A percentile compares a stretch with the other conserved stretches of the same genome.
Conservation (phyloP, 1,139 yeast species). For the Yamadazyma spencermartinsiae region DNA sequence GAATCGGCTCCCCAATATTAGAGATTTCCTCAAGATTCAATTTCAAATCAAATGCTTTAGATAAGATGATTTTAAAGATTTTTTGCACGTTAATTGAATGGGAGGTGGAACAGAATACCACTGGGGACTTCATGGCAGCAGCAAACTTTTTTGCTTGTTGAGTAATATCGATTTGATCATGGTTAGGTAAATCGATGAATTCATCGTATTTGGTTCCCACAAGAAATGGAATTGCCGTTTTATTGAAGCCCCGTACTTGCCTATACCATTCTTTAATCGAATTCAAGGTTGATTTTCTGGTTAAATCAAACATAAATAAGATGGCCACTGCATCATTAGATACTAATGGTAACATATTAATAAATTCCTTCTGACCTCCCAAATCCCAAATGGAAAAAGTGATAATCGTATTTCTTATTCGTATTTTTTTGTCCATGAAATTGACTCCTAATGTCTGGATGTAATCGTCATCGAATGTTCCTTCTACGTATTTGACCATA, state of each 20-base stretch:
- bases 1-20: conserved; percentile 84
- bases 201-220: conserved; percentile 95
- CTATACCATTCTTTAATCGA: conserved; percentile 94
- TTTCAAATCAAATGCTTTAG: conserved; percentile 88
- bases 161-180: conserved; percentile 84
- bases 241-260: conserved; percentile 88
- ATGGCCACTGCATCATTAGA: conserved; percentile 94
- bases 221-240: conserved; percentile 87
- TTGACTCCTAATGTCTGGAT: conserved; percentile 95
- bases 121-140: conserved; percentile 85
- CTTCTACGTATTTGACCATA: conserved; percentile 97
- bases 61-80: conserved; percentile 85
- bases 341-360: conserved; percentile 93
- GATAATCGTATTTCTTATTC: conserved; percentile 83
- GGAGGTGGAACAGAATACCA: conserved; percentile 88
- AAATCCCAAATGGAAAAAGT: conserved; percentile 95
- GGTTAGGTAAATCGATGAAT: conserved; percentile 75
- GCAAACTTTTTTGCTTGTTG: conserved; percentile 87
- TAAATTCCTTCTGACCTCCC: conserved; percentile 96
- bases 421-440: conserved; percentile 89
- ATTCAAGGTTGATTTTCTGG: conserved; percentile 82
- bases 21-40: conserved; percentile 82
- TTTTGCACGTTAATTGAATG: conserved; percentile 94
- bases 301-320: conserved; percentile 87
- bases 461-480: conserved; percentile 87